These are phyloP conservation scores for Gloeopeniophorella convolvens DNA, from an alignment of 768 basidiomycete genomes.

Conservation along the genomic window DNA sequence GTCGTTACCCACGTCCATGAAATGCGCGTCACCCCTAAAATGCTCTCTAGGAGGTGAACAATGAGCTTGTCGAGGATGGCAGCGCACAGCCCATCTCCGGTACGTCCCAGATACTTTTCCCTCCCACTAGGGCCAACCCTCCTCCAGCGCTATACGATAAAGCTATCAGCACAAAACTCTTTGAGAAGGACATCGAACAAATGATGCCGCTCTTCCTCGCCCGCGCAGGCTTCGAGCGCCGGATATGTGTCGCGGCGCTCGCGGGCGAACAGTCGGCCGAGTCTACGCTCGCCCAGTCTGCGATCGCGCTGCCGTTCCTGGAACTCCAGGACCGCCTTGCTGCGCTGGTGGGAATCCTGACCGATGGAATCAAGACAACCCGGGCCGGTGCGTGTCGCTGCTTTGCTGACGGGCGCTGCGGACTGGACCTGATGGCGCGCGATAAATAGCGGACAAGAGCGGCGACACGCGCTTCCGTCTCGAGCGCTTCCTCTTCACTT, in stretches of 20 bases:
- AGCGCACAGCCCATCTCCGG: conserved; percentile 14
- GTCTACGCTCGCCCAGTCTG: neutral
- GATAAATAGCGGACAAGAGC: conserved; percentile 42
- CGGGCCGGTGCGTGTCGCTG: conserved; percentile 8
- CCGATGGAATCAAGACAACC: conserved; percentile 7
- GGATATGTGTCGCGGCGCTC: conserved; percentile 3
- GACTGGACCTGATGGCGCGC: conserved; percentile 41
- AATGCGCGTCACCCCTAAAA: neutral
- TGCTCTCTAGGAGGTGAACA: neutral
- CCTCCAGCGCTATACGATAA: conserved; percentile 15
- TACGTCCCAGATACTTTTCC: neutral
- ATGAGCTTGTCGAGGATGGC: conserved; percentile 12
- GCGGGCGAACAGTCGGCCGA: neutral
- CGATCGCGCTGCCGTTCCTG: conserved; percentile 22
- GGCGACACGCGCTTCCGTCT: conserved; percentile 76
- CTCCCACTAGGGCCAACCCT: neutral
- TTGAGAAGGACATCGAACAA: conserved; percentile 18
- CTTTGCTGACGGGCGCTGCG: too few species aligned
- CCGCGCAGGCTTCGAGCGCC: conserved; percentile 18
- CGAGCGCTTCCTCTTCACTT: conserved; percentile 73
- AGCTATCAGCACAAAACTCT: conserved; percentile 15
- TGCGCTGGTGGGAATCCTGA: conserved; percentile 41
- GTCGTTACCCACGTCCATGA: conserved; percentile 18
- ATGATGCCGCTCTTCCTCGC: conserved; percentile 17
- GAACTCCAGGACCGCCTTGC: conserved; percentile 42